These are phyloP conservation scores for Cystobasidiaceae sp. DNA, from an alignment of 1,284 basidiomycete genomes.

Conservation along the genomic window DNA sequence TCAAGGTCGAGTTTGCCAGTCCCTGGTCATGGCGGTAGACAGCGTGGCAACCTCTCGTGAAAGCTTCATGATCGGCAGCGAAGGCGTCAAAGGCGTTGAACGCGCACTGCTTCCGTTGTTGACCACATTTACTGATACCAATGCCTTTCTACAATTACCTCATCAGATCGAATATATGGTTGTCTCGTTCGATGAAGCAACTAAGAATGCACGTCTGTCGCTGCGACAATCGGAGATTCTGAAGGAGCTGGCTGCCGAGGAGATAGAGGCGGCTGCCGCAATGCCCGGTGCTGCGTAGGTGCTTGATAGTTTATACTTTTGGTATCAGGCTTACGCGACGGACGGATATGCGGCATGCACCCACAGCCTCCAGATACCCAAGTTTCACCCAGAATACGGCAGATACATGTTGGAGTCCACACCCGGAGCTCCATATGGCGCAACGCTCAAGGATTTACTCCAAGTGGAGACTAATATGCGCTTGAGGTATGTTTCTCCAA, in stretches of 20 bases:
- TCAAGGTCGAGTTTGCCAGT: neutral
- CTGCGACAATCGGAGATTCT: slow-evolving; percentile 92
- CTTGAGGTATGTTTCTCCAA: slow-evolving; percentile 56
- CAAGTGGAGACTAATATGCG: slow-evolving; percentile 93
- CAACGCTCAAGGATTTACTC: slow-evolving; percentile 73
- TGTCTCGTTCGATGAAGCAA: slow-evolving; percentile 71
- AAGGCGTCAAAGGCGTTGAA: neutral
- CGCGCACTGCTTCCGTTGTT: neutral
- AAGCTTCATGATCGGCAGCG: too few species aligned
- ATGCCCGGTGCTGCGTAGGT: slow-evolving; percentile 21
- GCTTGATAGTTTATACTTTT: neutral
- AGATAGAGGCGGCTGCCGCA: slow-evolving; percentile 40
- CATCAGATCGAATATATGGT: slow-evolving; percentile 93
- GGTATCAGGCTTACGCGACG: neutral
- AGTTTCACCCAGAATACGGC: slow-evolving; percentile 98
- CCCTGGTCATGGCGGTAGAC: neutral
- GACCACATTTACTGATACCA: neutral
- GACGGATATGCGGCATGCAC: neutral
- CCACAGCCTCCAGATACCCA: slow-evolving; percentile 59
- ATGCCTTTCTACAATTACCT: neutral
- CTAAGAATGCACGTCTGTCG: slow-evolving; percentile 78
- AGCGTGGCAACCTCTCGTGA: too few species aligned
- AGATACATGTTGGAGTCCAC: slow-evolving; percentile 99
- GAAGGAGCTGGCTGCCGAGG: slow-evolving; percentile 66
- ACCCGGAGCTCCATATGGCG: slow-evolving; percentile 88